Base-by-base conservation (phyloP, 1,139 yeast genomes). In the Blastobotrys buckinghamii region DNA sequence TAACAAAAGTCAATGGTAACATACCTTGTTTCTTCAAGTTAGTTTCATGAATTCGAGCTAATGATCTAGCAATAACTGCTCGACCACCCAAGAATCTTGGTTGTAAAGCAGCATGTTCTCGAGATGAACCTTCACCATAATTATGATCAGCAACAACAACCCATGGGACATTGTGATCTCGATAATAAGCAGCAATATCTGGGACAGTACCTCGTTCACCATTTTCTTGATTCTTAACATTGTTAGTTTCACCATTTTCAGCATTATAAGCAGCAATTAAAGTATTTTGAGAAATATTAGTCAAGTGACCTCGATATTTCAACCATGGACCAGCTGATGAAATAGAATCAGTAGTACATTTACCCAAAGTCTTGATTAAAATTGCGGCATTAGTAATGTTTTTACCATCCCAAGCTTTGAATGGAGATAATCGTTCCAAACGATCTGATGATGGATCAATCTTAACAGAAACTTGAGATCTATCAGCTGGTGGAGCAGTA, bases 301-400 rank as follows among this genome's bases (percentile, higher is more conserved):
- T 94, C 77, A 92, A 81, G 78, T 92, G 98, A 77, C 98, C 98
- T 81, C 97, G 88, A 95, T 92, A 92, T 79, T 92, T 92, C 81
- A 92, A 87, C 98, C 98, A 92, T 70, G 97, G 97, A 76, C 98
- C 98, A 70, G 98, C 98, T 94, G 87, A 89, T 67, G 97, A 90
- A 68, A 92, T 92, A 78, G 92, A 97, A 77, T 92, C 98, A 63
- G 98, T 92, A 68, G 98, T 92, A 72, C 97, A 89, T 82, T 92
- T 92, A 77, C 97, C 97, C 61, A 84, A 78, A 61, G 97, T 87
- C 79, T 92, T 92, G 75, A 92, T 88, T 74, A 92, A 84, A 61
- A 92, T 89, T 72, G 97, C 97, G 78, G 90, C 76, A 69, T 79
- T 78, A 58, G 74, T 70, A 64, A 95, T 90, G 68, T 92, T 97